Conservation (phyloP, 768 basidiomycete genomes). For the Hirschioporus abietinus region DNA sequence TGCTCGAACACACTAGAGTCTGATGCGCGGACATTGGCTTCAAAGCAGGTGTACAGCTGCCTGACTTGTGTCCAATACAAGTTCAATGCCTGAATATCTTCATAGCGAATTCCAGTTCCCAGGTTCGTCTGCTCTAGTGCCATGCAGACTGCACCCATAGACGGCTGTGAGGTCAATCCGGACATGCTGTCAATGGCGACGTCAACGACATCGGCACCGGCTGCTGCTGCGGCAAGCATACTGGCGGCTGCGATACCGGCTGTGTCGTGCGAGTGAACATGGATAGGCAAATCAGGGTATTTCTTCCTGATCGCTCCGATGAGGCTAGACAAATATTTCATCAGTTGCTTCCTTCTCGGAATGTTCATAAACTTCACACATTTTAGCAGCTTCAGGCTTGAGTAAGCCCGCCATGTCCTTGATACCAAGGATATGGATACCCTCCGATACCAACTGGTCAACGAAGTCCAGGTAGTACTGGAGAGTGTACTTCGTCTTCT, state of each 20-base stretch:
- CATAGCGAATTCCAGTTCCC: constrained; percentile 94
- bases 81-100: constrained; percentile 96
- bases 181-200: constrained; percentile 99
- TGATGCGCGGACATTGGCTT: constrained; percentile 94
- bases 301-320: constrained; percentile 93
- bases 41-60: constrained; percentile 92
- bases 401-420: constrained; percentile 99
- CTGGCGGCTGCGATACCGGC: constrained; percentile 97
- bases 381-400: constrained; percentile 88
- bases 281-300: constrained; percentile 96
- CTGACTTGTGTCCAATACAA: constrained; percentile 98
- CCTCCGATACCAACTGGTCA: constrained; percentile 87
- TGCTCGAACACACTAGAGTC: constrained; percentile 99
- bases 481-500: constrained; percentile 95
- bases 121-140: constrained; percentile 92
- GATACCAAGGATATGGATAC: constrained; percentile 94
- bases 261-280: constrained; percentile 99
- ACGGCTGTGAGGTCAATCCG: constrained; percentile 95
- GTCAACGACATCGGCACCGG: constrained; percentile 98
- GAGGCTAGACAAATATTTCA: constrained; percentile 45
- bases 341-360: constrained; percentile 10
- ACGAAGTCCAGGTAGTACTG: constrained; percentile 97
- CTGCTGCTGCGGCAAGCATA: constrained; percentile 92
- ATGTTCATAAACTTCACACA: constrained; percentile 43
- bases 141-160: constrained; percentile 96